Evolutionary conservation across 1,139 yeast genomes (phyloP).

Genomic region (Candida sp.): DNA sequence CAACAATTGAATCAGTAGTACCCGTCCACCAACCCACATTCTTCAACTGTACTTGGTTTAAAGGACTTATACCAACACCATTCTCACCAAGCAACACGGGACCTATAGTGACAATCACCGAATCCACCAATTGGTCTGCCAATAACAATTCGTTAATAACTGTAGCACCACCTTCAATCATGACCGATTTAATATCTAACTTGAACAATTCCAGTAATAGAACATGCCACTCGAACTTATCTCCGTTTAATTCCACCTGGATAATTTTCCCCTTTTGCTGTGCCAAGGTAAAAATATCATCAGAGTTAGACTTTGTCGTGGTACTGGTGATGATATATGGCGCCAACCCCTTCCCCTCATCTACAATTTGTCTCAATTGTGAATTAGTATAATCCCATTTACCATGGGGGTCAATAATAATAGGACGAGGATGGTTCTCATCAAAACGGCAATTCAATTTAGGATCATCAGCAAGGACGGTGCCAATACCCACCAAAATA

Average conservation of each 20-base stretch:
- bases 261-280: slow-evolving; percentile 26
- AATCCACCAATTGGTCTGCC: slow-evolving; percentile 41
- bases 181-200: slow-evolving; percentile 55
- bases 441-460: slow-evolving; percentile 70
- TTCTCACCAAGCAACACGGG: slow-evolving; percentile 70
- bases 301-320: slow-evolving; percentile 7
- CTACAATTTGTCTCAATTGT: slow-evolving; percentile 44
- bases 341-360: slow-evolving; percentile 45
- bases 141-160: slow-evolving; percentile 64
- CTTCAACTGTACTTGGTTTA: slow-evolving; percentile 25
- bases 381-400: slow-evolving; percentile 51
- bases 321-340: slow-evolving; percentile 59
- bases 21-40: slow-evolving; percentile 81
- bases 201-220: slow-evolving; percentile 40
- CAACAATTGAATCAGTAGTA: slow-evolving; percentile 57
- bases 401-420: slow-evolving; percentile 73
- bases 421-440: slow-evolving; percentile 41
- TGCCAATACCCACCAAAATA: slow-evolving; percentile 78
- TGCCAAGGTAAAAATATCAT: slow-evolving; percentile 20
- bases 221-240: slow-evolving; percentile 46
- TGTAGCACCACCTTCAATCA: slow-evolving; percentile 94
- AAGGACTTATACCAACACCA: slow-evolving; percentile 77
- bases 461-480: slow-evolving; percentile 86
- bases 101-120: slow-evolving; percentile 78
- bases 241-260: slow-evolving; percentile 13